Percentiles rank a stretch among this genome's conserved stretches.
phyloP scores from a whole-genome alignment of 352 stramenopile species.

The Pythium scleroteichum region DNA sequence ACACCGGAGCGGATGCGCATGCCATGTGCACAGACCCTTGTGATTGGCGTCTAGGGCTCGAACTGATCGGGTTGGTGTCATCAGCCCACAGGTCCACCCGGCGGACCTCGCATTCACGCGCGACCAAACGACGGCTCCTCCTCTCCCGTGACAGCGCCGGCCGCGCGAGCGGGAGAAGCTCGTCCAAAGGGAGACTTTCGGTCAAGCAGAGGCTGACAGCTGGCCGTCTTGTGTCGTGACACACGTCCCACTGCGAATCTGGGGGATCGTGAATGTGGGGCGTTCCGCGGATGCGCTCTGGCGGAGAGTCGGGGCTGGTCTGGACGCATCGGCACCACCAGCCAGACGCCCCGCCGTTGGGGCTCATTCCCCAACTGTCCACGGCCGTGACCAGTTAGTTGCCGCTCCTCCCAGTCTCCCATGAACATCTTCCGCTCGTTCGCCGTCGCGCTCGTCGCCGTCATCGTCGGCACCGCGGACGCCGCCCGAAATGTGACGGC shows the following conservation, averaged over 20 bases:
- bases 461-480: conserved; percentile 20
- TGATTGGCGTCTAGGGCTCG: too few species aligned
- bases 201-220: conserved; percentile 1
- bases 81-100: too few species aligned
- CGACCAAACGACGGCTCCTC: conserved; percentile 2
- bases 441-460: conserved; percentile 27
- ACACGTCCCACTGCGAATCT: conserved; percentile 16
- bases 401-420: neutral
- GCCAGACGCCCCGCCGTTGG: neutral
- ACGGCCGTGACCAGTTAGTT: neutral
- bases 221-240: neutral
- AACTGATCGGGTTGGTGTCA: too few species aligned
- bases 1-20: too few species aligned
- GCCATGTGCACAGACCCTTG: too few species aligned
- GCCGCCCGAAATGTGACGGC: conserved; percentile 44
- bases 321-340: conserved; percentile 3
- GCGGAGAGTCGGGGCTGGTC: neutral
- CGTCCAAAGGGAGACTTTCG: conserved; percentile 6
- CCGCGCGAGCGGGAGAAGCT: neutral
- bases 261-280: conserved; percentile 1
- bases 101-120: conserved; percentile 11
- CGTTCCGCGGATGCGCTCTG: neutral
- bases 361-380: conserved; percentile 28
- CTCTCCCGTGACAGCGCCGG: neutral
- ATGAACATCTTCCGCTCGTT: conserved; percentile 41